Evolutionary conservation across 2,329 filamentous ascomycete species (phyloP).

Genomic region (Colletotrichum simmondsii): DNA sequence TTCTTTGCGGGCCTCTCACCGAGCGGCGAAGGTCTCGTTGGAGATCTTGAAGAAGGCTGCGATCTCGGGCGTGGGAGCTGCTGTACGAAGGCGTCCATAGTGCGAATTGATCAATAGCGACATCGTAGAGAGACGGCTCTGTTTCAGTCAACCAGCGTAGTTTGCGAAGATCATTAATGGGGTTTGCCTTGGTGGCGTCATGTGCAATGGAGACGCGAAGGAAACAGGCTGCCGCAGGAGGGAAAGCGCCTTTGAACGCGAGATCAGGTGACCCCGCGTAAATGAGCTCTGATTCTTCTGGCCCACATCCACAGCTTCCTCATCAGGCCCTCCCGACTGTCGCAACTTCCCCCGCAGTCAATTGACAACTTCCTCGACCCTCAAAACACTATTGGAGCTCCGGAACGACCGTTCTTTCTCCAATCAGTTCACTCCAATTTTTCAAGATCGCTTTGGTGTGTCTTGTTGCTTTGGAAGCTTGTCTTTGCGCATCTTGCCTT

Average conservation of each 20-base stretch:
- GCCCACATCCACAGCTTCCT: neutral
- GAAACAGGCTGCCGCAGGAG: constrained; percentile 18
- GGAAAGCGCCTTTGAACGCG: constrained; percentile 41
- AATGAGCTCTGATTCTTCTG: constrained; percentile 8
- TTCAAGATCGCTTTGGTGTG: neutral
- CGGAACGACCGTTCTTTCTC: neutral
- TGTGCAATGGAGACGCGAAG: constrained; percentile 18
- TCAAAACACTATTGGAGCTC: neutral
- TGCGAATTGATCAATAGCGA: constrained; percentile 3
- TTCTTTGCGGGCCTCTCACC: constrained; percentile 48
- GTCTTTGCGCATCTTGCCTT: neutral
- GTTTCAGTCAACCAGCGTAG: neutral
- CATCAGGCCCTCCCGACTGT: neutral
- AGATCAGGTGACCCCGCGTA: constrained; percentile 50
- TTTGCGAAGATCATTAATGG: neutral
- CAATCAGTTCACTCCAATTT: neutral
- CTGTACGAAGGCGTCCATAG: constrained; percentile 52
- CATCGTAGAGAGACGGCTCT: constrained; percentile 4
- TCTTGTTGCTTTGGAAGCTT: neutral
- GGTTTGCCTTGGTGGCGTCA: constrained; percentile 27
- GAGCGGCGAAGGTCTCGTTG: constrained; percentile 23
- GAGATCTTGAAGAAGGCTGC: constrained; percentile 20
- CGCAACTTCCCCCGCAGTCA: neutral
- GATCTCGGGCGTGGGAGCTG: constrained; percentile 37
- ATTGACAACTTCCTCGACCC: neutral